phyloP scores from a whole-genome alignment of 2,329 filamentous ascomycete species.

The Cytospora leucostoma region DNA sequence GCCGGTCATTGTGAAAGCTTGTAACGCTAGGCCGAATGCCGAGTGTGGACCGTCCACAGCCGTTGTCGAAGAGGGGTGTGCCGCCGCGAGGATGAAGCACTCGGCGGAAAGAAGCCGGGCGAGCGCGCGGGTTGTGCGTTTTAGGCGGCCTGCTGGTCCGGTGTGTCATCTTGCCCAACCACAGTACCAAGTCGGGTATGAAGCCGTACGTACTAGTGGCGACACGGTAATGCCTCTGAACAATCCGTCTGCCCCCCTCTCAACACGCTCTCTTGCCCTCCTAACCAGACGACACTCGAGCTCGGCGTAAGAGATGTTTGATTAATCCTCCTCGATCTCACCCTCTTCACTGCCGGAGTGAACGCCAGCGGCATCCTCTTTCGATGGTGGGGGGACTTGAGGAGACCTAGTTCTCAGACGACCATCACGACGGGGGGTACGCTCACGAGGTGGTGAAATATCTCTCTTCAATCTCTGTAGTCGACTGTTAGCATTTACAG shows the following conservation, averaged over 20 bases:
- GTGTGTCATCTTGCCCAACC: constrained; percentile 29
- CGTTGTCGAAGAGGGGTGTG: background rate
- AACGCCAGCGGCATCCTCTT: constrained; percentile 62
- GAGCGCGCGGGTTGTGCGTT: constrained; percentile 10
- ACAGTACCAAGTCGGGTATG: constrained; percentile 26
- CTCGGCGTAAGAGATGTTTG: constrained; percentile 28
- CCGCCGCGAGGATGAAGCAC: background rate
- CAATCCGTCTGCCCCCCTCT: background rate
- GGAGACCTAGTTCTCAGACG: constrained; percentile 59
- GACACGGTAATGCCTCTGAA: constrained; percentile 22
- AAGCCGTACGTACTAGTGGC: constrained; percentile 28
- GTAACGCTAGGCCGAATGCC: background rate
- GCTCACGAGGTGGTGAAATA: constrained; percentile 56
- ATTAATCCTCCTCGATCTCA: constrained; percentile 85
- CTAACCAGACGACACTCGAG: constrained; percentile 25
- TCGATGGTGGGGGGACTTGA: constrained; percentile 38
- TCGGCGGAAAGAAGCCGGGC: background rate
- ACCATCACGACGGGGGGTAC: constrained; percentile 59
- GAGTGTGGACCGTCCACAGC: background rate
- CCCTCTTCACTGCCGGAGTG: constrained; percentile 95
- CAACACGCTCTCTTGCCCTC: background rate
- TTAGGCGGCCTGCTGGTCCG: constrained; percentile 27
- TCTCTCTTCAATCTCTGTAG: constrained; percentile 60
- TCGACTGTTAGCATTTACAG: constrained; percentile 34
- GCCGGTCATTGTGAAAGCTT: background rate